These are phyloP conservation scores for Cornus kousa DNA, from an alignment of 148 eudicot species.

Conservation along the genomic window DNA sequence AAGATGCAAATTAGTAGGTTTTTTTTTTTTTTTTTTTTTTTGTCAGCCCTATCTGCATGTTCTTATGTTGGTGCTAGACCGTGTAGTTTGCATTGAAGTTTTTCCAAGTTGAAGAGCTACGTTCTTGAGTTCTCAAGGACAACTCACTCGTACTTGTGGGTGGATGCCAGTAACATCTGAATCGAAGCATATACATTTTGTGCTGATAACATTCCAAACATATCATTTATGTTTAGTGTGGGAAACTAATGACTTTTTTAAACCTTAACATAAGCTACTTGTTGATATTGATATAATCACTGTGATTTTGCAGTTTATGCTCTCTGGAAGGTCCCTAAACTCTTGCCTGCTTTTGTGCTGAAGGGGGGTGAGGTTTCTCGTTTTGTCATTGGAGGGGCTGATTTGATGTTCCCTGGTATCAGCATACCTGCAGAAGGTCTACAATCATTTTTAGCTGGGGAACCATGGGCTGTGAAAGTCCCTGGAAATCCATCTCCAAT, in stretches of 20 bases:
- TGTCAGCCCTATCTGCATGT: too few species aligned
- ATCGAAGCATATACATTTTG: neutral
- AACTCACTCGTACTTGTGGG: neutral
- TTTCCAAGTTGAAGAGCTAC: neutral
- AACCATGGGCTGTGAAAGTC: conserved; percentile 88
- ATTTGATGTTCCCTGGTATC: conserved; percentile 97
- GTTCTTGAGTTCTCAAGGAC: neutral
- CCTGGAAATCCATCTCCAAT: conserved; percentile 92
- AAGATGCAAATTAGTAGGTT: too few species aligned
- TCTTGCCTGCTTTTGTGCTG: conserved; percentile 75
- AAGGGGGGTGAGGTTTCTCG: conserved; percentile 98
- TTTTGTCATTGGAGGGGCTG: conserved; percentile 88
- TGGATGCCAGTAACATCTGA: neutral
- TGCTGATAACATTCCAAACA: too few species aligned
- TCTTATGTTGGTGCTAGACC: too few species aligned
- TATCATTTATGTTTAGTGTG: neutral
- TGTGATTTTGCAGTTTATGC: conserved; percentile 67
- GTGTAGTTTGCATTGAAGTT: too few species aligned
- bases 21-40: too few species aligned
- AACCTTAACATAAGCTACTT: neutral
- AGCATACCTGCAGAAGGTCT: conserved; percentile 65
- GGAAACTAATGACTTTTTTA: neutral
- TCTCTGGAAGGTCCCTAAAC: conserved; percentile 88
- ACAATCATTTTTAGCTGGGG: conserved; percentile 74
- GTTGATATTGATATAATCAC: neutral